Base-by-base conservation (phyloP, 208 protist species). In the Acanthamoeba culbertsoni region DNA sequence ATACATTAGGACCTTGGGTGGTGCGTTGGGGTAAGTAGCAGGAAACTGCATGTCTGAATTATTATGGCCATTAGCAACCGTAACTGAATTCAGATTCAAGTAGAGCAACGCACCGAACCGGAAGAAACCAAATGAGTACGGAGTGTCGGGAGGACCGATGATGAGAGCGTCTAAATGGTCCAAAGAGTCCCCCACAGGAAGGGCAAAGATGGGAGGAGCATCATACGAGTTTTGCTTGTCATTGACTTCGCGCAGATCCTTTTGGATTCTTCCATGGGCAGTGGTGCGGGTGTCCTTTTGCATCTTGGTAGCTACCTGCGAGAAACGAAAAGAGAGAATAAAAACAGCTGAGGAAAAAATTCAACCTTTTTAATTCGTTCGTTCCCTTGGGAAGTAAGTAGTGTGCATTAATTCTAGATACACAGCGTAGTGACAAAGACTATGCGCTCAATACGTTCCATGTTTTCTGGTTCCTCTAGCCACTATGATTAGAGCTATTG, bases 111-210 rank as follows among this genome's bases (percentile, higher is more conserved):
- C 4, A 94, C 90, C 93, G 75, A 94, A 94, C 7, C 90, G 59
- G 86, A 94, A 92, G 84, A 94, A 94, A n/a, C 93, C 93, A 93
- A 93, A 92, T 6, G 68, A 55, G 42, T 94, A 94, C 12, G 93
- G 93, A 3, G 93, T 94, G 5, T 94, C 93, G 26, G 88, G 93
- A 0, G 93, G 93, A 12, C 93, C 93, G 48, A 94, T 71, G 42
- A 94, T 94, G 71, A 94, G 55, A 5, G 93, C 93, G 48, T 94
- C 91, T 0, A 88, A 62, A 40, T 93, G 91, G 37, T 93, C 91
- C 14, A 93, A 35, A 28, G 75, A 12, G 37, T 93, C 91, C 7
- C 63, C 91, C 0, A 93, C 63, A 4, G 91, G 91, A 53, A 68
- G 75, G 28, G 75, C 75, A 86, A 42, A 88, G 33, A 93, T 93